Percentiles rank a stretch among this genome's conserved stretches.
phyloP scores from a whole-genome alignment of 768 basidiomycete species.

The Hygrocybe punicea region DNA sequence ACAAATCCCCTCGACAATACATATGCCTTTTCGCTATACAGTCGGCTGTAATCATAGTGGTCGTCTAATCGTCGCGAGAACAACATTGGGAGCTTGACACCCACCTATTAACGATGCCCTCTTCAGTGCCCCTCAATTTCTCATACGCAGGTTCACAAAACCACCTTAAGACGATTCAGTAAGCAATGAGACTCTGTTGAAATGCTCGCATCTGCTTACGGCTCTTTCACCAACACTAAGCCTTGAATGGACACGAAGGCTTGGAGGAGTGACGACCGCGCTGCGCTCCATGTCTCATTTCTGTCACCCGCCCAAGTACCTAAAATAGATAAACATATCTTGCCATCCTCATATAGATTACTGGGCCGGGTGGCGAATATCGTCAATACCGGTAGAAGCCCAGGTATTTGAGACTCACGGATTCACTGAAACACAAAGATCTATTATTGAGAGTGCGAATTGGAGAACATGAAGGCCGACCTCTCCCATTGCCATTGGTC shows the following conservation, averaged over 20 bases:
- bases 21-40: slow-evolving; percentile 92
- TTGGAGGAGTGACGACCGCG: slow-evolving; percentile 83
- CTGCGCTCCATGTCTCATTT: slow-evolving; percentile 82
- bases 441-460: neutral
- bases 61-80: neutral
- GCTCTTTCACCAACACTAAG: slow-evolving; percentile 87
- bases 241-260: slow-evolving; percentile 94
- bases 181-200: slow-evolving; percentile 1
- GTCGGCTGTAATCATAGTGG: slow-evolving; percentile 51
- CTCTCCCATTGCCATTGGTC: slow-evolving; percentile 92
- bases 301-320: slow-evolving; percentile 91
- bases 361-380: slow-evolving; percentile 36
- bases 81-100: slow-evolving; percentile 3
- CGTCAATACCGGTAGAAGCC: neutral
- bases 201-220: slow-evolving; percentile 49
- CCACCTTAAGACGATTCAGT: slow-evolving; percentile 49
- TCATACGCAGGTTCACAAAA: slow-evolving; percentile 94
- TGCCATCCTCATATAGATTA: slow-evolving; percentile 93
- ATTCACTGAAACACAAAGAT: slow-evolving; percentile 49
- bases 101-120: slow-evolving; percentile 83
- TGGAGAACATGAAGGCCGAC: slow-evolving; percentile 36
- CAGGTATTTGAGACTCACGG: slow-evolving; percentile 51
- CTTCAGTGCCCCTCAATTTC: slow-evolving; percentile 85
- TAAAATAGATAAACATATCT: slow-evolving; percentile 87
- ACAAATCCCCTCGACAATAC: slow-evolving; percentile 88